Conservation (phyloP, 352 stramenopile genomes). For the Globisporangium megalacanthum region DNA sequence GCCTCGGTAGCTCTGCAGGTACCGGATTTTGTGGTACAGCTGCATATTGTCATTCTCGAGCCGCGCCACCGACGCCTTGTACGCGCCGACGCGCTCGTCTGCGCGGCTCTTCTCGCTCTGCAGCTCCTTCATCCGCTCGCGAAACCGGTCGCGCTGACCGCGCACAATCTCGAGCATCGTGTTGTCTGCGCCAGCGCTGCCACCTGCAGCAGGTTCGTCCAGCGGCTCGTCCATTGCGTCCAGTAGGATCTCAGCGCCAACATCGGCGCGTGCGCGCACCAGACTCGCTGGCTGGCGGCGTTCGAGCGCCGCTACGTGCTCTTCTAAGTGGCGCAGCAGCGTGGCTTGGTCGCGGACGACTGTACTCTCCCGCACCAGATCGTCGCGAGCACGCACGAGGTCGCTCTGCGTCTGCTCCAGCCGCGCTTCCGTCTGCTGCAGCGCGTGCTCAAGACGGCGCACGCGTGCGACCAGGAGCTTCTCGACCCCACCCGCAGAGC, state of each 20-base stretch:
- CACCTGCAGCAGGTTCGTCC: background rate
- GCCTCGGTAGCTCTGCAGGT: conserved; percentile 72
- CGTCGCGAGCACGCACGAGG: conserved; percentile 24
- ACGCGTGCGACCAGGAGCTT: conserved; percentile 62
- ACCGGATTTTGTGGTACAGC: conserved; percentile 89
- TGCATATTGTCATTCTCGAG: conserved; percentile 90
- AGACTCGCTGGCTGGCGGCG: conserved; percentile 24
- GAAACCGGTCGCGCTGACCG: conserved; percentile 73
- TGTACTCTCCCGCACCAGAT: conserved; percentile 25
- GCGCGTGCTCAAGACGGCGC: conserved; percentile 58
- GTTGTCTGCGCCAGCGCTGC: conserved; percentile 31
- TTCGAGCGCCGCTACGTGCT: conserved; percentile 58
- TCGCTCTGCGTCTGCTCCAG: conserved; percentile 28
- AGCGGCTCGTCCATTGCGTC: conserved; percentile 69
- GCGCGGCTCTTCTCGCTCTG: conserved; percentile 66
- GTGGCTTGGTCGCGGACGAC: conserved; percentile 47
- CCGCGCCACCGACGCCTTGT: conserved; percentile 55
- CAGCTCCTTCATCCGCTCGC: conserved; percentile 78
- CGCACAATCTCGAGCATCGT: conserved; percentile 87
- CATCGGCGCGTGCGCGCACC: conserved; percentile 21
- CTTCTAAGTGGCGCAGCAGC: conserved; percentile 57
- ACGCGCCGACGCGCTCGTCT: conserved; percentile 57
- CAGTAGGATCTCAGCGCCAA: conserved; percentile 63
- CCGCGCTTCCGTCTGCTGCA: conserved; percentile 58
- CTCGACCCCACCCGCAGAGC: conserved; percentile 28